Conservation (phyloP, 2,329 filamentous ascomycete genomes). For the Camptophora hylomeconis region DNA sequence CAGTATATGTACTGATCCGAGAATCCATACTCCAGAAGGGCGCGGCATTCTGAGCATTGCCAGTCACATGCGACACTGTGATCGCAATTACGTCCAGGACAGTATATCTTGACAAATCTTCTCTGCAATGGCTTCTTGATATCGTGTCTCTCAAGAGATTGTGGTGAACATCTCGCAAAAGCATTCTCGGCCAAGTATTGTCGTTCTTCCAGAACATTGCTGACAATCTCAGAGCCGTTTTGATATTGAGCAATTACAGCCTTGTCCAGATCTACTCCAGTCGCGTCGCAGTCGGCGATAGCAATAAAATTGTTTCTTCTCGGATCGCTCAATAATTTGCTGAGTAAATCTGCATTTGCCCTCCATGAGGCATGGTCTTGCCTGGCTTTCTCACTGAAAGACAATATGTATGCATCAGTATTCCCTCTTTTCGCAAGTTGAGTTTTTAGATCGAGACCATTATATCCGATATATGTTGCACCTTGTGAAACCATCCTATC, state of each 20-base stretch:
- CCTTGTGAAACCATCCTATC: constrained; percentile 12
- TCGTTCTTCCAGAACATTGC: constrained; percentile 14
- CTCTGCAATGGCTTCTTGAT: constrained; percentile 18
- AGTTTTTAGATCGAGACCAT: constrained; percentile 5
- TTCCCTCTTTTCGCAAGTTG: constrained; percentile 1
- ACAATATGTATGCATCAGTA: constrained; percentile 16
- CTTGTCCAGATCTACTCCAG: constrained; percentile 8
- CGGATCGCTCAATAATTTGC: constrained; percentile 13
- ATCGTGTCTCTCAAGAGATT: constrained; percentile 10
- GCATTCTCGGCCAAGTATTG: constrained; percentile 15
- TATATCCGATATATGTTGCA: constrained; percentile 17
- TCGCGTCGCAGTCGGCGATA: constrained; percentile 17
- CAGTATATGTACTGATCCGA: constrained; percentile 25
- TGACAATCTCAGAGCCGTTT: constrained; percentile 7
- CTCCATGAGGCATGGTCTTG: constrained; percentile 11
- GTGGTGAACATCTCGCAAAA: constrained; percentile 11
- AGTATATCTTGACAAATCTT: constrained; percentile 22
- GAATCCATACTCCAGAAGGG: constrained; percentile 20
- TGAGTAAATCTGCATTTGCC: constrained; percentile 13
- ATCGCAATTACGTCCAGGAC: constrained; percentile 21
- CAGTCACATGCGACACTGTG: too few species aligned
- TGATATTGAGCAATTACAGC: constrained; percentile 12
- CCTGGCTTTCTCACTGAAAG: constrained; percentile 12
- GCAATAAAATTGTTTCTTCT: constrained; percentile 7
- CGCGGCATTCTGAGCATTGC: constrained; percentile 19